Evolutionary conservation across 1,284 basidiomycete genomes (phyloP).

Genomic region (Trichosporon coremiiforme): DNA sequence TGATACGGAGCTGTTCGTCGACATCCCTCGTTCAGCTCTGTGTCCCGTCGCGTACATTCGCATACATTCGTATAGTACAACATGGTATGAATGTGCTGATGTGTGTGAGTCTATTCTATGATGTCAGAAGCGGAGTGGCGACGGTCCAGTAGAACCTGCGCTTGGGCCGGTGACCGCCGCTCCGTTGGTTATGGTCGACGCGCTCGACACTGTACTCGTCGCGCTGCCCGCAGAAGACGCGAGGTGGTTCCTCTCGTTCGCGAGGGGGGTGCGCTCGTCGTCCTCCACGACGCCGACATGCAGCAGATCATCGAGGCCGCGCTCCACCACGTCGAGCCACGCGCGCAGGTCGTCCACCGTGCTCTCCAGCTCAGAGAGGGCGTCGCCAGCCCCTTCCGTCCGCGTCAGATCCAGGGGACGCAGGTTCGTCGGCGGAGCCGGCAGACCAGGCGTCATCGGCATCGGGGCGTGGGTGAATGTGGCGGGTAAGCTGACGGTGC

Average conservation of each 20-base stretch:
- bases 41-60: slow-evolving; percentile 1
- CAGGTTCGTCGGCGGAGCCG: slow-evolving; percentile 5
- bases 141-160: background rate
- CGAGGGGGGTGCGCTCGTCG: slow-evolving; percentile 22
- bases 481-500: slow-evolving; percentile 16
- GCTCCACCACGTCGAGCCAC: slow-evolving; percentile 78
- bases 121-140: background rate
- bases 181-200: slow-evolving; percentile 4
- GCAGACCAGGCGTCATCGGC: background rate
- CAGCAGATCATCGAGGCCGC: slow-evolving; percentile 68
- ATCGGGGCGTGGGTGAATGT: slow-evolving; percentile 19
- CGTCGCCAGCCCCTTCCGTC: slow-evolving; percentile 22
- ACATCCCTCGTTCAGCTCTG: too few species aligned
- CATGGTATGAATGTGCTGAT: slow-evolving; percentile 16
- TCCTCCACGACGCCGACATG: slow-evolving; percentile 22
- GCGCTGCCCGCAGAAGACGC: slow-evolving; percentile 9
- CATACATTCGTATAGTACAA: slow-evolving; percentile 20
- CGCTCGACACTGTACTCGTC: background rate
- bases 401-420: slow-evolving; percentile 27
- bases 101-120: slow-evolving; percentile 14
- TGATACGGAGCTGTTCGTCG: too few species aligned
- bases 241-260: slow-evolving; percentile 5
- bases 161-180: background rate
- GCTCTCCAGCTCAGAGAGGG: slow-evolving; percentile 68
- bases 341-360: slow-evolving; percentile 76